Base-by-base conservation (phyloP, 257 asterid genomes). In the Nicotiana sylvestris region DNA sequence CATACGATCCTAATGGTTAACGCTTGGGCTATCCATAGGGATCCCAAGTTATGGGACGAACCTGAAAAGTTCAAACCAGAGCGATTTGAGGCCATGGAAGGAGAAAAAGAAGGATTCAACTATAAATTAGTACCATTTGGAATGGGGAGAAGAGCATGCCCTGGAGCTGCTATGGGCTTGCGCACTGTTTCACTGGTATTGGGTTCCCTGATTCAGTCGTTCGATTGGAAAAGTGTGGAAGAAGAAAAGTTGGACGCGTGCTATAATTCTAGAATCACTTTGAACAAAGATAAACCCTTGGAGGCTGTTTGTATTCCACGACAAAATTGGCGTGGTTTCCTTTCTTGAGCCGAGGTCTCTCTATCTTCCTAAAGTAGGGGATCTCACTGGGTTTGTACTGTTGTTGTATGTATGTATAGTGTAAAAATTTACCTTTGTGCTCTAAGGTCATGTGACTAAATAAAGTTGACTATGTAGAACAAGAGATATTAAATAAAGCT, bases 61-160 rank as follows among this genome's bases (percentile, higher is more conserved):
- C 92, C 95, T 0, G 68, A 86, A 0, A 84, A 79, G 84, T 92
- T 92, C 87, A 80, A 66, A 16, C 92, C 94, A 2, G 92, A 84
- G 86, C 87, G 96, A 66, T 89, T 90, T 62, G 57, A 65, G 78
- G 87, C 17, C 12, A 46, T 51, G 58, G 91, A 87, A 3, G 51
- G 39, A 33, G 91, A 84, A 56, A 72, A 51, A 53, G 90, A 87
- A 58, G 91, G 87, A 2, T 65, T 66, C 13, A 87, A 80, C 49
- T 49, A 65, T 32, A 80, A 83, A 58, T 87, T 89, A n/a, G 56
- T 92, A 57, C 90, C 96, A 0, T 92, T 92, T 51, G 94, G 93
- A 46, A 57, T 83, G 60, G 96, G 96, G 35, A 87, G 96, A 66
- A 83, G 96, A 82, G 89, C 93, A 0, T 92, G 94, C 58, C 91